Percentiles rank a stretch among this genome's conserved stretches.
phyloP scores from a whole-genome alignment of 2,329 filamentous ascomycete genomes.

The Harringtonia aguacate region DNA sequence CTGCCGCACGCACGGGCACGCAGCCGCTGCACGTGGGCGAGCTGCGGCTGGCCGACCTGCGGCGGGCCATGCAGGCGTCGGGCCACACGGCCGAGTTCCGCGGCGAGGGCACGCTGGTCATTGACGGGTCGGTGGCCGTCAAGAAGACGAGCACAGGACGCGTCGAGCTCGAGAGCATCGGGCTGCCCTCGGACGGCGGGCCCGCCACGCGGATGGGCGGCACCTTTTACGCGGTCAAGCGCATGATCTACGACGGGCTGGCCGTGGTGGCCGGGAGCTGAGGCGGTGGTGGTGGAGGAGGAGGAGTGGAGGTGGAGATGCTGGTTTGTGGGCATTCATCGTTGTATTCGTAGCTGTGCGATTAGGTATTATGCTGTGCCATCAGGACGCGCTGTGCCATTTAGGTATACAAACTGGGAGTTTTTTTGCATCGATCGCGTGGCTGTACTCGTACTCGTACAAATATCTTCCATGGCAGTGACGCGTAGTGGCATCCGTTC shows the following conservation, averaged over 20 bases:
- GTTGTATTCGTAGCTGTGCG: no score
- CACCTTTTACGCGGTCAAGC: constrained; percentile 80
- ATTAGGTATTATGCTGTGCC: no score
- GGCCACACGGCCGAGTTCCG: constrained; percentile 87
- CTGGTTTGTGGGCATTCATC: no score
- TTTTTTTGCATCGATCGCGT: no score
- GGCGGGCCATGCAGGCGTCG: constrained; percentile 68
- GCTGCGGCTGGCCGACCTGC: constrained; percentile 75
- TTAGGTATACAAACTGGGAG: no score
- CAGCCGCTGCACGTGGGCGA: constrained; percentile 94
- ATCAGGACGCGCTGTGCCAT: no score
- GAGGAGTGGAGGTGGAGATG: no score
- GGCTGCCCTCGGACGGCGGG: constrained; percentile 33
- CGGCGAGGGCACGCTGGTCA: constrained; percentile 81
- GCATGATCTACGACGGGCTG: constrained; percentile 85
- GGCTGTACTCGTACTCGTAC: no score
- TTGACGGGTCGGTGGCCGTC: constrained; percentile 82
- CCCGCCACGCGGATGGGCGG: constrained; percentile 34
- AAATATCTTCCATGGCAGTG: no score
- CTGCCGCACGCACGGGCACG: constrained; percentile 64
- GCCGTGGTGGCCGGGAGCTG: constrained; percentile 75
- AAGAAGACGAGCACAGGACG: constrained; percentile 77
- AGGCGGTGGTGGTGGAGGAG: constrained; percentile 3
- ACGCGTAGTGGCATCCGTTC: no score
- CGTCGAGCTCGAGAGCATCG: constrained; percentile 78